phyloP scores from a whole-genome alignment of 108 stramenopile species.

The Nitzschia sp. region DNA sequence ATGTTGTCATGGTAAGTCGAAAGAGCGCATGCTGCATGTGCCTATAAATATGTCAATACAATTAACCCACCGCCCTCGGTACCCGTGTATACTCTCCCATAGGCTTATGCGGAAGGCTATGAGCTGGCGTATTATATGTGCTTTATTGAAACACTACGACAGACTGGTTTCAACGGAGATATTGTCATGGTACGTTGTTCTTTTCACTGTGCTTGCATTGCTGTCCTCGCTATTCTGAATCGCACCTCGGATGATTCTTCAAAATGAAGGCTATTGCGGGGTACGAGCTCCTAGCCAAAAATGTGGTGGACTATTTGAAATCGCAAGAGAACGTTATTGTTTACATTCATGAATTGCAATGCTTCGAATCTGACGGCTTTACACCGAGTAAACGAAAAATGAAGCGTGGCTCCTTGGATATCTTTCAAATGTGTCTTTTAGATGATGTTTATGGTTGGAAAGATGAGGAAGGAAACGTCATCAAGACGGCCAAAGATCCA shows the following conservation, averaged over 20 bases:
- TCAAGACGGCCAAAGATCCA: conserved; percentile 54
- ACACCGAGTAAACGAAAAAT: conserved; percentile 36
- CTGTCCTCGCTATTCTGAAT: too few species aligned
- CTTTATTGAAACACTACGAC: conserved; percentile 68
- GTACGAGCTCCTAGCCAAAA: conserved; percentile 34
- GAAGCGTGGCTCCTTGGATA: conserved; percentile 33
- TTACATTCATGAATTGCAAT: conserved; percentile 62
- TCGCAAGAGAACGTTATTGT: conserved; percentile 57
- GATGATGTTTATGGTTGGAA: conserved; percentile 57
- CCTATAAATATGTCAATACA: background rate
- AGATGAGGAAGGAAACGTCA: conserved; percentile 25
- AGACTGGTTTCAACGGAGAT: conserved; percentile 71
- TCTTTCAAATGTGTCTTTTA: conserved; percentile 61
- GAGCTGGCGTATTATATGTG: conserved; percentile 59
- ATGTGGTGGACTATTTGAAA: conserved; percentile 71
- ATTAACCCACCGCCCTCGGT: background rate
- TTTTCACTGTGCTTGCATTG: too few species aligned
- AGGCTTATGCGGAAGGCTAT: conserved; percentile 76
- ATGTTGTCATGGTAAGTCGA: conserved; percentile 55
- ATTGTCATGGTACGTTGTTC: too few species aligned
- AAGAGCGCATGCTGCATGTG: background rate
- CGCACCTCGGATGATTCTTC: too few species aligned
- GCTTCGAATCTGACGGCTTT: conserved; percentile 45
- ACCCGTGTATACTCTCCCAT: background rate
- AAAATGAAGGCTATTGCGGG: conserved; percentile 63